Base-by-base conservation (phyloP, 2,329 filamentous ascomycete species). In the Nakataea oryzae region DNA sequence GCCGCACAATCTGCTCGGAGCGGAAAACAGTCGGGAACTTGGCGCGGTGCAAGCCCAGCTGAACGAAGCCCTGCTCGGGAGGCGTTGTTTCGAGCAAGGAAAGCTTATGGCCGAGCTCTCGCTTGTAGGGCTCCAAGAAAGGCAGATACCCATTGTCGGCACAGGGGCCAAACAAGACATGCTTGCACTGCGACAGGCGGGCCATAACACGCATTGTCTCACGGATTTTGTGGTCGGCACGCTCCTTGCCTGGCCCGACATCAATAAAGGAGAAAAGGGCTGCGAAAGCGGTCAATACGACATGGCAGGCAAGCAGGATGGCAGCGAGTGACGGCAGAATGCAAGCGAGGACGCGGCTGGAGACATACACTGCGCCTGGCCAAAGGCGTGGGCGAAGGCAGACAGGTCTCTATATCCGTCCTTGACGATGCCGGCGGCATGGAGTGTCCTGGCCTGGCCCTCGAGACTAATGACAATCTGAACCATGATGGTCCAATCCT, bases 131-230 rank as follows among this genome's bases (percentile, higher is more conserved):
- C 54, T 72, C 69, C 3, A 74, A 64, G 47, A 72, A 68, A 6
- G 69, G 68, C 13, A 73, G 64, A n/a, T 74, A 74, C 34, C 72
- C 73, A 28, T 71, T 72, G 63, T 74, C 72, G 58, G 70, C 69
- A 58, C 71, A 74, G 2, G 70, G 71, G 0, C 68, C 73, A 29
- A 74, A 69, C 61, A 74, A 67, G 26, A 74, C 66, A 55, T 69
- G 69, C 13, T 68, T 68, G 67, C 72, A 74, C 55, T 73, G 69
- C 12, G 67, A 64, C 32, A 70, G 66, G 56, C 67, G 69, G 24
- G 70, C 66, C 73, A 74, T 74, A 29, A 72, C 54, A 34, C 73
- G 68, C 57, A 74, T 67, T 50, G 72, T 68, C 67, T 73, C 72
- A 12, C 71, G 69, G 47, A 72, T 70, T 62, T 73, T 74, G 62